phyloP scores from a whole-genome alignment of 441 rosid species.

The Eutrema salsugineum region DNA sequence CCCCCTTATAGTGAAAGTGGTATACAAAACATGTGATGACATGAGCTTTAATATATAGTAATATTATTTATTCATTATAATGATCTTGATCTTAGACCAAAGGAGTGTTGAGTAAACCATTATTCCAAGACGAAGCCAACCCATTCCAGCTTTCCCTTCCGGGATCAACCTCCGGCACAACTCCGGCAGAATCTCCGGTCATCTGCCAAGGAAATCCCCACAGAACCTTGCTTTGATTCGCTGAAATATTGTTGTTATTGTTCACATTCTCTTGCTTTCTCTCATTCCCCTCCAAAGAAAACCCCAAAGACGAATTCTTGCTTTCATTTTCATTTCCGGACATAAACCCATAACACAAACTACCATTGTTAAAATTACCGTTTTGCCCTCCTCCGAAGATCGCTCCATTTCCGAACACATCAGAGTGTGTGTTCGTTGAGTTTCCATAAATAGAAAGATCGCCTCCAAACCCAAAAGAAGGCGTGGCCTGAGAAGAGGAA shows the following conservation, averaged over 20 bases:
- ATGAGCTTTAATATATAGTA: slow-evolving; percentile 15
- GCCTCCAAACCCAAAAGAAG: slow-evolving; percentile 39
- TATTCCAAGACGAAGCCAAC: slow-evolving; percentile 63
- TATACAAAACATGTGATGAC: slow-evolving; percentile 10
- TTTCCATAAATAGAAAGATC: slow-evolving; percentile 43
- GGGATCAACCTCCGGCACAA: slow-evolving; percentile 41
- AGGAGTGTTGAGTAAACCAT: slow-evolving; percentile 69
- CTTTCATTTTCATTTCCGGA: slow-evolving; percentile 30
- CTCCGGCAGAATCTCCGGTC: slow-evolving; percentile 43
- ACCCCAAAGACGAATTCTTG: slow-evolving; percentile 14
- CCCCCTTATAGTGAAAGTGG: slow-evolving; percentile 28
- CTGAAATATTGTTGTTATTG: slow-evolving; percentile 16
- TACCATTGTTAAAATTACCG: slow-evolving; percentile 23
- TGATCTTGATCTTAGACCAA: slow-evolving; percentile 46
- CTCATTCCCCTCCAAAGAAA: slow-evolving; percentile 3
- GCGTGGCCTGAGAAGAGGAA: slow-evolving; percentile 40
- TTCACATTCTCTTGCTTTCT: slow-evolving; percentile 26
- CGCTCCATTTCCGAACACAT: slow-evolving; percentile 39
- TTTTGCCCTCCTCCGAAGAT: slow-evolving; percentile 47
- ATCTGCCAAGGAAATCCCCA: slow-evolving; percentile 84
- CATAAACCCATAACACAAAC: slow-evolving; percentile 36
- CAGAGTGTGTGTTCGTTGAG: slow-evolving; percentile 26
- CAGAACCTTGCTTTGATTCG: slow-evolving; percentile 38
- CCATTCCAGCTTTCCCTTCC: slow-evolving; percentile 74
- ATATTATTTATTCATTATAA: slow-evolving; percentile 1